These are phyloP conservation scores for Saksenaea vasiformis DNA, from an alignment of 371 early-diverging fungal species.

Conservation along the genomic window DNA sequence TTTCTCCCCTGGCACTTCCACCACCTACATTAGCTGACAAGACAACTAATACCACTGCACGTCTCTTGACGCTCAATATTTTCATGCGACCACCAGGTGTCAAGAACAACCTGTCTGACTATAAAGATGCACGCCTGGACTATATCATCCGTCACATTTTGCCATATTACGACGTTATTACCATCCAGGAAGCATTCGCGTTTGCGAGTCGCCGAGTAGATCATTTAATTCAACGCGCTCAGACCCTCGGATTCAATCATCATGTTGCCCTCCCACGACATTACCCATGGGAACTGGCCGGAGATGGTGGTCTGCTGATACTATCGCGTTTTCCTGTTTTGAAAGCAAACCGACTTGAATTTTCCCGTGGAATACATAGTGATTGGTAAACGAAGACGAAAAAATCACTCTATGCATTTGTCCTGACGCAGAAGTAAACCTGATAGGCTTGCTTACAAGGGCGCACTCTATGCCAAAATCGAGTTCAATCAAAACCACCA, in stretches of 20 bases:
- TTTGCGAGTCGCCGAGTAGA: conserved; percentile 66
- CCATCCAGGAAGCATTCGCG: conserved; percentile 84
- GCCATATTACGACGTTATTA: conserved; percentile 75
- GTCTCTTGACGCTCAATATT: conserved; percentile 78
- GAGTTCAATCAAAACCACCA: conserved; percentile 46
- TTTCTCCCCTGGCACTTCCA: conserved; percentile 23
- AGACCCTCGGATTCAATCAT: conserved; percentile 65
- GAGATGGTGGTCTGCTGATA: conserved; percentile 84
- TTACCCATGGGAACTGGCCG: conserved; percentile 61
- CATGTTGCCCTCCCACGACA: conserved; percentile 63
- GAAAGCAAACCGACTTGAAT: conserved; percentile 56
- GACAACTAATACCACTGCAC: conserved; percentile 37
- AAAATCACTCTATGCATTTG: not conserved
- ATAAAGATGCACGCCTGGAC: conserved; percentile 74
- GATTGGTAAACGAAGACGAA: conserved; percentile 71
- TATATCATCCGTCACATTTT: conserved; percentile 67
- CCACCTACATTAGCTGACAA: conserved; percentile 37
- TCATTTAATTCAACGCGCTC: conserved; percentile 62
- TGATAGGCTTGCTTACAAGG: conserved; percentile 70
- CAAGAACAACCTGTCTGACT: conserved; percentile 75
- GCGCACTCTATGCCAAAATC: conserved; percentile 78
- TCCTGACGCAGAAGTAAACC: not conserved
- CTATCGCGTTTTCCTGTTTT: conserved; percentile 76
- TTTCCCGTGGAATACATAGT: conserved; percentile 67
- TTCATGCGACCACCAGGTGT: conserved; percentile 87